Evolutionary conservation across 164 flowering plant species (phyloP), one percentile per base, ranked within the genome.

Genomic region (Magnolia officinalis): DNA sequence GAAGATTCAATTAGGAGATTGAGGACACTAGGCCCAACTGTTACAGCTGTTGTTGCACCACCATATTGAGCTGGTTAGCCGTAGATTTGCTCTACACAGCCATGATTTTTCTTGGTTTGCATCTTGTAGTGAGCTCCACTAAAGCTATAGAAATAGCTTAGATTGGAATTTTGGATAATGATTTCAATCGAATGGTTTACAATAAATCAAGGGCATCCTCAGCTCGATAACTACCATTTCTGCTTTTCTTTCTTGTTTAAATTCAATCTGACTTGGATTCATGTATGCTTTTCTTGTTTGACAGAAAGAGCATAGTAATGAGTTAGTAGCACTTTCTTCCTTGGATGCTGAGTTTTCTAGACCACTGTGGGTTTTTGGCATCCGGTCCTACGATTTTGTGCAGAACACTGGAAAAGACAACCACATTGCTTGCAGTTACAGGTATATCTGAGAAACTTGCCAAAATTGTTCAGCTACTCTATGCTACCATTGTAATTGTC

Each of bases 351-450:
- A 96, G 85, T 96, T 94, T 83, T 75, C 98, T 19, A 87, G 82
- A 78, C 98, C 98, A 19, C 73, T 91, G 26, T 96, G 99, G 99
- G 88, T 87, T 81, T 96, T 94, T 83, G 99, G 99, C 64, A 80
- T 83, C 52, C 89, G 81, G 78, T 91, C 99, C 13, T 96, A 92
- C 85, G 98, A 91, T 64, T 79, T 96, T 77, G 66, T 96, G 76
- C 76, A 73, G 78, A 81, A 80, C 21, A 58, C 77, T 71, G 83
- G 78, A 24, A 76, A 84, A 50, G 81, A 79, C 26, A 84, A 78
- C 75, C 83, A 86, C 52, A 83, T 96, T 87, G 92, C 90, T 74
- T 94, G 97, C 87, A 87, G 83, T 81, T 94, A 90, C 87, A 94
- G 99, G 99, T 96, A 65, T 76, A 4, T 74, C 50, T 37, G 73